Base-by-base conservation (phyloP, 352 stramenopile genomes). In the Hyaloperonospora brassicae region DNA sequence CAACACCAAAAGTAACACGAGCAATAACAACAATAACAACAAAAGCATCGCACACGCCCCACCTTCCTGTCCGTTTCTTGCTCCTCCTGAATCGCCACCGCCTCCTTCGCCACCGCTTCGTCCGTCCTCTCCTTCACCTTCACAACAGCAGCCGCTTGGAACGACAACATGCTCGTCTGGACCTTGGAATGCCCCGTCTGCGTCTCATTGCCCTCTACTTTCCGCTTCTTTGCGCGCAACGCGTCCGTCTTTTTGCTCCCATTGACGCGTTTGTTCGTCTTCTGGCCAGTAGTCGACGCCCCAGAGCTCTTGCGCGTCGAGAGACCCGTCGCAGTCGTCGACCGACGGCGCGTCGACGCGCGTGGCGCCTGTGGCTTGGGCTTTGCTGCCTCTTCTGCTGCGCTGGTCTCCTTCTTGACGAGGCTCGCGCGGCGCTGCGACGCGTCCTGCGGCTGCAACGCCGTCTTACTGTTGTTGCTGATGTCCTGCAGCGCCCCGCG, bases 401-500 rank as follows among this genome's bases (percentile, higher is more conserved):
- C 53, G 17, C 11, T 23, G 11, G 35, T 21, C 27, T 54, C 54
- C 52, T 75, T 72, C 61, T 74, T 77, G 17, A 50, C 35, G 35
- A 47, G 47, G 11, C 31, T 36, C 14, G n/a, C 14, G 13, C 22
- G 12, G 13, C 43, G 35, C 36, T 46, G 57, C 27, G 42, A 25
- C 30, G 47, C 47, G 8, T 35, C 22, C 12, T 41, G 47, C 22
- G 31, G 13, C 24, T 62, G 57, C 13, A 55, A 45, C 25, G 61
- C 49, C 45, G 72, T 78, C 61, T 79, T 80, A 47, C 53, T 58
- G 21, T 61, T 86, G 58, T 92, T 92, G 58, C 78, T 89, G 62
- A 92, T 92, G 53, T 92, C 79, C 62, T 89, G 76, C 34, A 92
- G 63, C 9, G 82, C 72, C 27, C 76, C 82, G 27, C 82, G 77